Evolutionary conservation across 2,329 filamentous ascomycete genomes (phyloP).

Genomic region (Hansfordia pulvinata): DNA sequence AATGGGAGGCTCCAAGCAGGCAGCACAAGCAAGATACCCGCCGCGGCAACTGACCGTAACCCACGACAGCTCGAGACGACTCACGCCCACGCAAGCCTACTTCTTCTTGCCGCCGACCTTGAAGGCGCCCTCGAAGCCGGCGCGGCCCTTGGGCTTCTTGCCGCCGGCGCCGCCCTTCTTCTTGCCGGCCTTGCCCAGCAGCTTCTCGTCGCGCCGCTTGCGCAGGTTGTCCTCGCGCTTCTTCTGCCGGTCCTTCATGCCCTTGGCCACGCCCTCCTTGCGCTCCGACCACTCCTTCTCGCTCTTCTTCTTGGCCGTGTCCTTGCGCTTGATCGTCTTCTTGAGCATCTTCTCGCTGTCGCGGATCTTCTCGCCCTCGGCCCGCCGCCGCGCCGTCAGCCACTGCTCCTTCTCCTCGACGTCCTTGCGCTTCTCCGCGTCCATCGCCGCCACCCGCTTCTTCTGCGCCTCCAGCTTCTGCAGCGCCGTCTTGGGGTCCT

Average conservation of each 20-base stretch:
- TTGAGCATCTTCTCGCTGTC: constrained; percentile 82
- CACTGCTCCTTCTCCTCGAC: constrained; percentile 90
- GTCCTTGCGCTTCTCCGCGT: constrained; percentile 69
- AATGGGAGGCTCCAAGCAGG: no score
- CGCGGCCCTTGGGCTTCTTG: constrained; percentile 29
- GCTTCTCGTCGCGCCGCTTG: constrained; percentile 63
- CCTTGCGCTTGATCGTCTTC: constrained; percentile 90
- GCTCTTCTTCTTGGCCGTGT: constrained; percentile 80
- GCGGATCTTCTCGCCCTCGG: constrained; percentile 76
- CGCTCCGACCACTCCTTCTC: constrained; percentile 77
- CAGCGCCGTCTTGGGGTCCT: constrained; percentile 77
- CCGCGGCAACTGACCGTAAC: no score
- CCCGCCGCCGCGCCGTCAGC: constrained; percentile 80
- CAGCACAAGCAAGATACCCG: no score
- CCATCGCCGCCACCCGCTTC: constrained; percentile 60
- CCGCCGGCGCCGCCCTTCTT: constrained; percentile 26
- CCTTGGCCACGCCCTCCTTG: constrained; percentile 56
- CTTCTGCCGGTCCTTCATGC: constrained; percentile 66
- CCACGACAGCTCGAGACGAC: no score
- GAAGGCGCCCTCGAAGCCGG: constrained; percentile 60
- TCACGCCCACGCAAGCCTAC: no score
- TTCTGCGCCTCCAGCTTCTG: constrained; percentile 77
- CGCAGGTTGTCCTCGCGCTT: constrained; percentile 71
- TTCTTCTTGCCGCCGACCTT: constrained; percentile 38
- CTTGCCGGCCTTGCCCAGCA: constrained; percentile 41